These are phyloP conservation scores for Aspergillus ellipticus DNA, from an alignment of 495 filamentous ascomycete species.

Conservation along the genomic window DNA sequence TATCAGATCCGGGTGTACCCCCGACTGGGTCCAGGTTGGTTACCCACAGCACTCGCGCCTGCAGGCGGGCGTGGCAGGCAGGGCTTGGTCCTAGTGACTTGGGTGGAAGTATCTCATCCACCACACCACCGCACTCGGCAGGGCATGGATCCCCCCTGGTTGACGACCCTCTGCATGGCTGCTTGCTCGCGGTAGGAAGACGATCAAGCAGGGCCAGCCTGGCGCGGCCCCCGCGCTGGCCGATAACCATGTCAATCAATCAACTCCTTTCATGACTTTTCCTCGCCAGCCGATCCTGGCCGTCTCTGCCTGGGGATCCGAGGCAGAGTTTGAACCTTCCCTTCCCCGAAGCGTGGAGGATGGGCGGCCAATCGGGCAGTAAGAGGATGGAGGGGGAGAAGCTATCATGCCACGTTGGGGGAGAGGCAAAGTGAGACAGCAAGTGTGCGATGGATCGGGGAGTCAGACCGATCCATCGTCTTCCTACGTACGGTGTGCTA, in stretches of 20 bases:
- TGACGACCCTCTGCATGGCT: neutral
- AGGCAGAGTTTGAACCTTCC: too few species aligned
- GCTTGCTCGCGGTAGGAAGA: too few species aligned
- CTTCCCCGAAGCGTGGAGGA: too few species aligned
- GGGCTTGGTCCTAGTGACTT: neutral
- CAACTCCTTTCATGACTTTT: neutral
- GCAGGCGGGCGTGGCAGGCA: neutral
- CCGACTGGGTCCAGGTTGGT: neutral
- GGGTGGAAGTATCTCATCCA: neutral
- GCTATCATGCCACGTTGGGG: neutral
- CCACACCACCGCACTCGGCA: neutral
- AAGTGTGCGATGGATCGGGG: too few species aligned
- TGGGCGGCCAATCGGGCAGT: neutral
- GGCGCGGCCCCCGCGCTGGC: neutral
- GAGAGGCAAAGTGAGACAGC: neutral
- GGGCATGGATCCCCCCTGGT: neutral
- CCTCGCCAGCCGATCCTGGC: too few species aligned
- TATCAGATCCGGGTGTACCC: neutral
- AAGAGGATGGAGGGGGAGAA: neutral
- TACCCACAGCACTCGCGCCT: neutral
- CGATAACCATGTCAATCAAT: neutral
- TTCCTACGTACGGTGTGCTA: too few species aligned
- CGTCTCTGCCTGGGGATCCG: too few species aligned
- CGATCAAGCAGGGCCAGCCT: neutral
- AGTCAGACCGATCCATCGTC: too few species aligned